Base-by-base conservation (phyloP, 2,329 filamentous ascomycete species). In the Beauveria sp. region DNA sequence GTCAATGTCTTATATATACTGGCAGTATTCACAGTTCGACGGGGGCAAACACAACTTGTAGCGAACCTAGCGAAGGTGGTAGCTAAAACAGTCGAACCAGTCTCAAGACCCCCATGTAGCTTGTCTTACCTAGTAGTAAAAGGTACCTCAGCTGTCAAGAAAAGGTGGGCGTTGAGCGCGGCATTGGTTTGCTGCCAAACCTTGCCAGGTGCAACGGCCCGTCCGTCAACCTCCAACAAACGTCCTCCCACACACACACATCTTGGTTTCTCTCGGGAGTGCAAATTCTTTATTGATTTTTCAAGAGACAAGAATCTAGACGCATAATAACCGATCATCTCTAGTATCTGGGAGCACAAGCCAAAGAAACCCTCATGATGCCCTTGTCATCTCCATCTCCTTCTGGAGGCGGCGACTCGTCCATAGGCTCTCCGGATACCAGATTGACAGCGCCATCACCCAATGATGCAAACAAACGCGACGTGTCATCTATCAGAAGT, bases 401-500 rank as follows among this genome's bases (percentile, higher is more conserved):
- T 2, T 76, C 69, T 58, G 81, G 79, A 51, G 78, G 75, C 22
- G 78, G 77, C 37, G 82, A 83, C 56, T 87, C 85, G 12, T 80
- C 79, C 67, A 80, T 84, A 66, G 82, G 80, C 18, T 89, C 87
- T 6, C 86, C 87, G 0, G 84, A 87, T 62, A 88, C 86, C 8
- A 82, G 80, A 55, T 65, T 87, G 47, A 86, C 85, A 5, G 75
- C 81, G 6, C 88, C 88, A 68, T 89, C 86, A 4, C 85, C 86
- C 0, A 81, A 84, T 18, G 83, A 84, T 46, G 61, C 16, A 18
- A 41, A n/a, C 30, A 58, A 58, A 50, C 28, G 22, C 37, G 47
- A 7, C 40, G 9, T 14, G 8, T 14, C 5, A 8, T 40, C 46
- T 22, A 18, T 26, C 18, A 34, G 14, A 4, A 2, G n/a, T 9